Base-by-base conservation (phyloP, 129 eudicot genomes). In the Arctium minus region DNA sequence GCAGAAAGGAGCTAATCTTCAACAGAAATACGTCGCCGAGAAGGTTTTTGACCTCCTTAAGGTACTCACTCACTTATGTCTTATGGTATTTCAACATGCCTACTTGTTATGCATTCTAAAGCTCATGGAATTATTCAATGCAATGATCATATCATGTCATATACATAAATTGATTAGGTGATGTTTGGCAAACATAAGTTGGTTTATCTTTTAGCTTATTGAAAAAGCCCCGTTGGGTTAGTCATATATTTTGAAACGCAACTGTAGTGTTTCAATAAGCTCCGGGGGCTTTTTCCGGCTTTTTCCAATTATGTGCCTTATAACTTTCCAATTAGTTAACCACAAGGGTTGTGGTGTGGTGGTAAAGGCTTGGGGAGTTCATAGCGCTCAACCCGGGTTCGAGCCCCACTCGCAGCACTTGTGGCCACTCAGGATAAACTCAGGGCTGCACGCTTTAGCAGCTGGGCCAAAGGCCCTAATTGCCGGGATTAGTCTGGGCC, bases 1-100 rank as follows among this genome's bases (percentile, higher is more conserved):
- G 79, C 98, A 95, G 80, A 95, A 95, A 85, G 98, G 98, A 79
- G 97, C 98, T 74, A 95, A 85, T 70, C 89, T 95, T 73, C 98
- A 92, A 86, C 98, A 95, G 83, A 95, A 92, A 88, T 95, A 95
- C 76, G 88, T 95, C 15, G 97, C 98, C 8, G 98, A 92, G 85
- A 95, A 95, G 94, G 98, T 95, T 79, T 92, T 95, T 70, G 97
- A 95, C 88, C 82, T 95, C 84, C 92, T 95, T 13, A 89, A 95
- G 98, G 98, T 95, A 91, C 71, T 65, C 53, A 88, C 67, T 65
- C 67, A 31, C 42, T 48, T 18, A 40, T 68, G 4, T 79, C 30
- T 72, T 76, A 48, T 31, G 11, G 13, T 53, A 50, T 56, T 38
- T 38, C 73, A 65, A 36, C 22, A 77, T 60, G 73, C 18, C n/a